Percentiles rank a stretch among this genome's conserved stretches.
Conservation (phyloP, 1,284 basidiomycete species). For the Coniferiporia weirii region DNA sequence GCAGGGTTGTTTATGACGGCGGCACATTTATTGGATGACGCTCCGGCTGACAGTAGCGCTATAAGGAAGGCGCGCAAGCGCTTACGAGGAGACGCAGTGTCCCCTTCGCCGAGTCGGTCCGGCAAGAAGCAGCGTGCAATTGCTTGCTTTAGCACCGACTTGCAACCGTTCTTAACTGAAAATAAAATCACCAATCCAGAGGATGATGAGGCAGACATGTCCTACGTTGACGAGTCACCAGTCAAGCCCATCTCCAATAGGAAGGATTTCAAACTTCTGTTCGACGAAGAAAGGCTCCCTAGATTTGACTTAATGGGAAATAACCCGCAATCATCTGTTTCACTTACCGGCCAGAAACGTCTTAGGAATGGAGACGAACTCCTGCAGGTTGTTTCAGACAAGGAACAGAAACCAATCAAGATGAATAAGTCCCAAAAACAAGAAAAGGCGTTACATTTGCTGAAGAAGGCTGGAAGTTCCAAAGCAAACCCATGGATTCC, state of each 20-base stretch:
- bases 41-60: conserved; percentile 24
- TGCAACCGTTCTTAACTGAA: neutral
- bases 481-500: too few relatives aligned
- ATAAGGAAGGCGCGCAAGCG: conserved; percentile 70
- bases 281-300: conserved; percentile 44
- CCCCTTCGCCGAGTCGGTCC: conserved; percentile 66
- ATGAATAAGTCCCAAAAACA: too few relatives aligned
- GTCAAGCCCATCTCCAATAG: conserved; percentile 51
- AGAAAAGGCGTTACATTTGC: too few relatives aligned
- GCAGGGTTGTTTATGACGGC: conserved; percentile 13
- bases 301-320: conserved; percentile 24
- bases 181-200: conserved; percentile 27
- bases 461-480: too few relatives aligned
- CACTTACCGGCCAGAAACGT: too few relatives aligned
- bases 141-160: neutral
- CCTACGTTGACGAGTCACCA: conserved; percentile 64
- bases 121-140: conserved; percentile 54
- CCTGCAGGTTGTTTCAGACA: too few relatives aligned
- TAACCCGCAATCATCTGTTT: neutral
- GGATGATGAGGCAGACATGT: conserved; percentile 33
- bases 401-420: too few relatives aligned
- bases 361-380: too few relatives aligned
- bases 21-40: conserved; percentile 21
- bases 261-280: conserved; percentile 60
- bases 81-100: conserved; percentile 72